Base-by-base conservation (phyloP, 306 rosid species). In the Dryas octopetala region DNA sequence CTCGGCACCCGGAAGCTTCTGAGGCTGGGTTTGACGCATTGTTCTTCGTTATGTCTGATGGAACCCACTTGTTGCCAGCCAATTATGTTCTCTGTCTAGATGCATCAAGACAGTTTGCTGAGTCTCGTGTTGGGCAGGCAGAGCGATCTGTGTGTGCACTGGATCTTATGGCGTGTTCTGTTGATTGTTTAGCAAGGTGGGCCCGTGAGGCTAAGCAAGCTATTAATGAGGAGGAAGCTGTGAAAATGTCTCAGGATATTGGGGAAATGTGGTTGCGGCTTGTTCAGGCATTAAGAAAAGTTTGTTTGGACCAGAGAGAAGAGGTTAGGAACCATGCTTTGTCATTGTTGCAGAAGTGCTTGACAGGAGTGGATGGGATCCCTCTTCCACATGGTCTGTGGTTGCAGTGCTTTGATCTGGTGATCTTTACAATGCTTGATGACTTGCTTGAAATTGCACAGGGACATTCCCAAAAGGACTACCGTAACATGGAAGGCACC, bases 211-310 rank as follows among this genome's bases (percentile, higher is more conserved):
- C 90, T 69, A 96, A 88, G 87, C 92, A 83, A 74, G 76, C 91
- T 43, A 82, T 66, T 66, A 86, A 79, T 71, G 96, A 89, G 84
- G 97, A 92, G 66, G 97, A 89, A 83, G 82, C 82, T 55, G 63
- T 82, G 54, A 92, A 85, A 73, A 77, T 90, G 86, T 86, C 86
- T 66, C 96, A 84, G 84, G 96, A 96, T 75, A 86, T 96, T 44
- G 97, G 96, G 75, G 99, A 96, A 73, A 92, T 96, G 99, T 96
- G 99, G 99, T 62, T 96, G 79, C 88, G 93, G 86, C 88, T 90
- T 59, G 92, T 88, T 75, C 99, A 96, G 82, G 99, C 88, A 53
- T 71, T 92, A 65, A 90, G 98, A 79, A 96, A 96, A 81, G 91
- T 96, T 55, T 90, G 99, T 83, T 85, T 96, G 88, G 99, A 96